Base-by-base conservation (phyloP, 306 rosid genomes). In the Vachellia collinsii region DNA sequence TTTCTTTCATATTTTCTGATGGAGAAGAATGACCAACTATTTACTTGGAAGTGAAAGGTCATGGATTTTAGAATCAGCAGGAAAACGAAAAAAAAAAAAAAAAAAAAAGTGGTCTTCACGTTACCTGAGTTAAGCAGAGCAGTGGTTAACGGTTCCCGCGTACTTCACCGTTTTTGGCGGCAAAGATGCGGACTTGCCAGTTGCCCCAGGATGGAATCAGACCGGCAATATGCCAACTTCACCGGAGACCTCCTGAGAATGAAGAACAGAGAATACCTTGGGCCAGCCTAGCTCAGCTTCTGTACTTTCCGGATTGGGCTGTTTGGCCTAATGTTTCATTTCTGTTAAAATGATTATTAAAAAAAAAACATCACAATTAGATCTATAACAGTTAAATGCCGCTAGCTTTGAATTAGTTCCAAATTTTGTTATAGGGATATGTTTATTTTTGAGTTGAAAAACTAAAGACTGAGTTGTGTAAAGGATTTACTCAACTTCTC, bases 1-100 rank as follows among this genome's bases (percentile, higher is more conserved):
- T 78, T 88, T 94, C 97, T 80, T 88, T 92, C 99, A 93, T 94
- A 58, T 25, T 81, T 76, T 78, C 84, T 79, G 64, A 23, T 78
- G 23, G 37, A 85, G 66, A 10, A 39, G 39, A 39, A 62, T 3
- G 61, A 25, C 47, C 29, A 51, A 70, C 44, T 11, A 50, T 43
- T 63, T 50, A 38, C 65, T 75, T 71, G 13, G 53, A 36, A 72
- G 50, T 73, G 46, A 11, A 23, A 59, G 68, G 11, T 34, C 37
- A 48, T 16, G 42, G 56, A 17, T 72, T 77, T 38, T 41, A 56
- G 25, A 78, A 67, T 77, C 53, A 78, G 77, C 42, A 19, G 10
- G 19, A 17, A 74, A 29, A 0, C n/a, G n/a, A 25, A 64, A 77
- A 43, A 17, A 72, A 65, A 51, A 58, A 29, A 0, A 25, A 64